These are phyloP conservation scores for Chytridiales sp. DNA, from an alignment of 371 early-diverging fungal species.

Conservation along the genomic window DNA sequence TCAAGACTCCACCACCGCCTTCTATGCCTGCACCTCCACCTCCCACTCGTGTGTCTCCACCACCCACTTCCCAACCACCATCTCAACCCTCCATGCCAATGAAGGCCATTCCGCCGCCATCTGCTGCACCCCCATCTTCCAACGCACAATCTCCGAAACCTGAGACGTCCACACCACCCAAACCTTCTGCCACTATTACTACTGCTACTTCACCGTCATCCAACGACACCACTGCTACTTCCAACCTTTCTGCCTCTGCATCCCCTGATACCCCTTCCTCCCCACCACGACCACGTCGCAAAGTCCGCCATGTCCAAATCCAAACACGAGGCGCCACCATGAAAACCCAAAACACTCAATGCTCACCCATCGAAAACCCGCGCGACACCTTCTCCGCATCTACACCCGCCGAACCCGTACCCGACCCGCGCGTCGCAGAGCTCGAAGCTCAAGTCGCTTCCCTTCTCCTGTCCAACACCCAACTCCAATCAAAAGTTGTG, in stretches of 20 bases:
- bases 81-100: background rate
- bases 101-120: slow-evolving; percentile 1
- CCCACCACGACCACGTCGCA: slow-evolving; percentile 25
- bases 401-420: background rate
- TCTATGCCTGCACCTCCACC: background rate
- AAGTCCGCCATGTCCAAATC: slow-evolving; percentile 51
- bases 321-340: slow-evolving; percentile 41
- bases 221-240: slow-evolving; percentile 6
- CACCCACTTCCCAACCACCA: background rate
- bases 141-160: background rate
- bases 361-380: background rate
- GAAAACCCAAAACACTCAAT: slow-evolving; percentile 24
- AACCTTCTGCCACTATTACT: background rate
- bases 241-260: slow-evolving; percentile 6
- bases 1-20: background rate
- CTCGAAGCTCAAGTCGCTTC: slow-evolving; percentile 21
- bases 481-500: slow-evolving; percentile 16
- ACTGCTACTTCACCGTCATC: slow-evolving; percentile 14
- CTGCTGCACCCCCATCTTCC: background rate
- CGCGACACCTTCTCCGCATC: background rate
- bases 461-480: slow-evolving; percentile 8
- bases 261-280: background rate
- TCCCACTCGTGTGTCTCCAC: background rate
- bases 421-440: slow-evolving; percentile 8
- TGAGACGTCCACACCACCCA: background rate